Conservation (phyloP, 208 protist genomes). For the Leptomonas pyrrhocoris region DNA sequence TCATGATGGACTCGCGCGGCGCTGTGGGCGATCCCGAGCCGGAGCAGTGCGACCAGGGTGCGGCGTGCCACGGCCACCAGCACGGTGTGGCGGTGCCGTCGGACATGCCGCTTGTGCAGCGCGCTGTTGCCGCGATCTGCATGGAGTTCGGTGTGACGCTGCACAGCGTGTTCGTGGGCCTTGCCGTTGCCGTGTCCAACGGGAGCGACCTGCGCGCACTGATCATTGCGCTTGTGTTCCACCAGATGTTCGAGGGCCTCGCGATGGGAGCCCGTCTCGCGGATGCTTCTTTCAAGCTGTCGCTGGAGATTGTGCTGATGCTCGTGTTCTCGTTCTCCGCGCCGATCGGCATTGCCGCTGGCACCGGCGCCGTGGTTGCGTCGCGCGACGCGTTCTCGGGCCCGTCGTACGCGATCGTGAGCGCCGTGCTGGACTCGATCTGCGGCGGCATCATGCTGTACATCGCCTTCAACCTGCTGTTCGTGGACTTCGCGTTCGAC, state of each 20-base stretch:
- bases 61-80: constrained; percentile 23
- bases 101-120: constrained; percentile 19
- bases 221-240: constrained; percentile 62
- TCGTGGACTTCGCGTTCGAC: constrained; percentile 63
- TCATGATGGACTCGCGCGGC: not conserved
- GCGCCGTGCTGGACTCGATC: constrained; percentile 49
- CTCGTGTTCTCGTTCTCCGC: constrained; percentile 58
- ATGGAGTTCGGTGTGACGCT: constrained; percentile 73
- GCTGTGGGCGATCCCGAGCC: not conserved
- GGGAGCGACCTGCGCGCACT: constrained; percentile 42
- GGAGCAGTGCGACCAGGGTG: no score
- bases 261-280: constrained; percentile 59
- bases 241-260: constrained; percentile 77
- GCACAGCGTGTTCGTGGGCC: constrained; percentile 70
- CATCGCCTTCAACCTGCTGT: constrained; percentile 62
- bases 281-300: constrained; percentile 45
- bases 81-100: constrained; percentile 23
- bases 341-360: constrained; percentile 47
- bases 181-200: constrained; percentile 47
- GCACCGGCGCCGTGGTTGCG: constrained; percentile 30
- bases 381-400: constrained; percentile 31
- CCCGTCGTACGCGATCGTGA: constrained; percentile 33
- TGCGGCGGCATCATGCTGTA: constrained; percentile 78
- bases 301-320: constrained; percentile 42
- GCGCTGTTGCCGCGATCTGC: constrained; percentile 45